phyloP scores from a whole-genome alignment of 768 basidiomycete genomes.

The Calocybe indica region DNA sequence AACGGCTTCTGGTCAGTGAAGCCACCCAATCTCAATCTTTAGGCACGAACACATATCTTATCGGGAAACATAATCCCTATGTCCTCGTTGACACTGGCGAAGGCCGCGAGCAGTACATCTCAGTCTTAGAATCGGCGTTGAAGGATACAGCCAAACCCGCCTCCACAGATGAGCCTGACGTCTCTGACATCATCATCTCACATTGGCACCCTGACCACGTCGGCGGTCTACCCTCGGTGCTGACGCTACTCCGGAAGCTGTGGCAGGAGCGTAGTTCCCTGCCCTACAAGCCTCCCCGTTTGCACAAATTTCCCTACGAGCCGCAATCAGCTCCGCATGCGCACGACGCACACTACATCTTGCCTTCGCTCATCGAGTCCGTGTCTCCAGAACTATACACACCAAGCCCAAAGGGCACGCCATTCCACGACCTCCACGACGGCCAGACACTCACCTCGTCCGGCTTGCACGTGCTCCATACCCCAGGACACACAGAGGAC shows the following conservation, averaged over 20 bases:
- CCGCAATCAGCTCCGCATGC: conserved; percentile 10
- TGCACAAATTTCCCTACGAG: conserved; percentile 66
- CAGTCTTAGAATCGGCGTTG: conserved; percentile 60
- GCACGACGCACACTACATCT: conserved; percentile 22
- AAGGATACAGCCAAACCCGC: conserved; percentile 24
- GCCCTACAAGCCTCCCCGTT: conserved; percentile 58
- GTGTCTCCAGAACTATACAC: conserved; percentile 41
- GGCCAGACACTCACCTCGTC: conserved; percentile 42
- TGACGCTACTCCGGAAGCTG: conserved; percentile 56
- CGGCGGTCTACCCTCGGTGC: conserved; percentile 66
- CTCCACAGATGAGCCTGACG: conserved; percentile 39
- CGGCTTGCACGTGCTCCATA: conserved; percentile 64
- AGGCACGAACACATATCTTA: conserved; percentile 90
- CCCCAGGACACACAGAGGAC: conserved; percentile 89
- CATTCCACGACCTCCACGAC: conserved; percentile 56
- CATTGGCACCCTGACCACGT: conserved; percentile 90
- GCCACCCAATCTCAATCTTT: background rate
- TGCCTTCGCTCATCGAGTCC: conserved; percentile 33
- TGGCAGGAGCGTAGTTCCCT: conserved; percentile 48
- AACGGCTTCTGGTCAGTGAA: background rate
- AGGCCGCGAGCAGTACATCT: conserved; percentile 61
- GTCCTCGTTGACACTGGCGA: conserved; percentile 83
- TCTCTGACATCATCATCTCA: conserved; percentile 89
- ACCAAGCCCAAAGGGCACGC: conserved; percentile 31
- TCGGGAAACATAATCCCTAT: conserved; percentile 66